Percentiles rank a stretch among this genome's conserved stretches.
phyloP scores from a whole-genome alignment of 768 basidiomycete genomes.

The Mycena capillaripes region DNA sequence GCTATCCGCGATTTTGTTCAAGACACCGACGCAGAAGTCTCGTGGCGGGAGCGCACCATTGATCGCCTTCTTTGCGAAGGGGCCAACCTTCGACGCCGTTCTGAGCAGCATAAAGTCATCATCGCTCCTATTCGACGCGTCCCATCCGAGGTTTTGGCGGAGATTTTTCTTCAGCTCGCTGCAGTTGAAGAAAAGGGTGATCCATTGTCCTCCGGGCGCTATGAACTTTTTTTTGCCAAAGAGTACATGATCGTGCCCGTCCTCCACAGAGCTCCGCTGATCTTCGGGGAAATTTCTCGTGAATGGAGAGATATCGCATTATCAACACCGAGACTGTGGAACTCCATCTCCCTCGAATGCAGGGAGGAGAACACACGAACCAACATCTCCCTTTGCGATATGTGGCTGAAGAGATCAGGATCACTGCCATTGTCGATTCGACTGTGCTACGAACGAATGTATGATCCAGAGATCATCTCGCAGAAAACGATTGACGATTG shows the following conservation, averaged over 20 bases:
- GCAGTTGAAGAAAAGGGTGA: too few relatives aligned
- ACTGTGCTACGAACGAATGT: neutral
- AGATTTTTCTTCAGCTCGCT: constrained; percentile 13
- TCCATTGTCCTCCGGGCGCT: too few relatives aligned
- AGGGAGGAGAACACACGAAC: neutral
- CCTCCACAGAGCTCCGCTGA: neutral
- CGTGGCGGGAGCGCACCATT: neutral
- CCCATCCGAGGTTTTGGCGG: neutral
- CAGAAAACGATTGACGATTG: too few relatives aligned
- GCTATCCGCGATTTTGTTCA: neutral
- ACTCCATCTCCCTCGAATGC: constrained; percentile 2
- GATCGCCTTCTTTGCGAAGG: neutral
- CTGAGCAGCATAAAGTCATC: constrained; percentile 2
- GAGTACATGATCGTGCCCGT: neutral
- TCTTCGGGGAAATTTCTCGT: constrained; percentile 6
- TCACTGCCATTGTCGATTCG: constrained; percentile 9
- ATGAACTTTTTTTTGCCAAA: too few relatives aligned
- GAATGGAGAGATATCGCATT: constrained; percentile 6
- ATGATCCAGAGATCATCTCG: too few relatives aligned
- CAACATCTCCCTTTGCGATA: neutral
- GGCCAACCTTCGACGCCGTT: neutral
- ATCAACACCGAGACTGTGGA: constrained; percentile 7
- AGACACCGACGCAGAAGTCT: constrained; percentile 4
- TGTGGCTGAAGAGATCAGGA: constrained; percentile 15
- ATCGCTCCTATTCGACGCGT: constrained; percentile 16